Conservation (phyloP, 352 stramenopile species). For the Salisapilia sapeloensis region DNA sequence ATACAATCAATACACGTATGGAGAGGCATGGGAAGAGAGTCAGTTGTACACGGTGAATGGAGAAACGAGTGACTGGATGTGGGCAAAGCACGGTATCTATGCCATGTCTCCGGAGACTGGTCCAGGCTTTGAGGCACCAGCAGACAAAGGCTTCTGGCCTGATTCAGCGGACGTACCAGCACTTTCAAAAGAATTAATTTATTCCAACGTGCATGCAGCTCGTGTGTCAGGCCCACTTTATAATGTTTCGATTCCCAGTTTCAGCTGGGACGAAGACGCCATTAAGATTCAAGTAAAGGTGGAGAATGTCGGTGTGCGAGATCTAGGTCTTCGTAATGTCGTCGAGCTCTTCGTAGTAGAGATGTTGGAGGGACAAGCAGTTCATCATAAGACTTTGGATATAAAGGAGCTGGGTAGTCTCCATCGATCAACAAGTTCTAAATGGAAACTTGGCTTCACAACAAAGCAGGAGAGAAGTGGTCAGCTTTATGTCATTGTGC, state of each 20-base stretch:
- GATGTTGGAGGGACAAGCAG: constrained; percentile 11
- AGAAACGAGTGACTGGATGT: constrained; percentile 81
- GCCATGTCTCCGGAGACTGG: constrained; percentile 75
- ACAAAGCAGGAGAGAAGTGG: neutral
- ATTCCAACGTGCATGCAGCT: constrained; percentile 47
- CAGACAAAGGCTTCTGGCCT: constrained; percentile 50
- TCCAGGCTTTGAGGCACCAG: constrained; percentile 22
- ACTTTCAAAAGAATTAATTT: constrained; percentile 49
- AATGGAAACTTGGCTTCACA: constrained; percentile 3
- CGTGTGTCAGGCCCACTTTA: constrained; percentile 36
- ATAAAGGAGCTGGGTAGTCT: constrained; percentile 6
- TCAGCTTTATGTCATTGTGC: constrained; percentile 23
- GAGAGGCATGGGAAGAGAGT: constrained; percentile 66
- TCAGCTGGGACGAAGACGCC: constrained; percentile 4
- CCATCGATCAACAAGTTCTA: constrained; percentile 1
- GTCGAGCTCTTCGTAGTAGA: constrained; percentile 18
- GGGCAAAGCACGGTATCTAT: constrained; percentile 57
- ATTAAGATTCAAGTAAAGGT: constrained; percentile 14
- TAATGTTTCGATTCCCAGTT: constrained; percentile 15
- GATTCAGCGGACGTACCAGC: constrained; percentile 20
- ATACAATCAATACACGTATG: constrained; percentile 61
- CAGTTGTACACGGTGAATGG: constrained; percentile 79
- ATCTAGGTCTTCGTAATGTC: constrained; percentile 2
- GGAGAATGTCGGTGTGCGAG: constrained; percentile 22
- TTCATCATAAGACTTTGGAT: constrained; percentile 5